Evolutionary conservation across 352 stramenopile species (phyloP), one percentile per base, ranked within the genome.

Genomic region (Globisporangium nodosum): DNA sequence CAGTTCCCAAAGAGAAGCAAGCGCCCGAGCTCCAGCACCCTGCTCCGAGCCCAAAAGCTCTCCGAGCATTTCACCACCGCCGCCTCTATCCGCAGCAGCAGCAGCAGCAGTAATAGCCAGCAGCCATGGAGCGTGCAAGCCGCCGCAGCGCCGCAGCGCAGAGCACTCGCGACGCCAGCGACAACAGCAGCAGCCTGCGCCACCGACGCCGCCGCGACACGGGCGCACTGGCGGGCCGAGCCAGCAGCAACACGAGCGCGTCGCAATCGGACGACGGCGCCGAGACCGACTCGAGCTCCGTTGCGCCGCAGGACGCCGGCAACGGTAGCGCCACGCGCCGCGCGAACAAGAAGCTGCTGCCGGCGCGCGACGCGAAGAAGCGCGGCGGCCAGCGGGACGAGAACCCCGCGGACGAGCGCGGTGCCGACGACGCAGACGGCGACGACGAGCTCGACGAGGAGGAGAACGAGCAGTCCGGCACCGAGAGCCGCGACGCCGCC

Each of bases 201-300:
- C 74, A 77, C 24, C 70, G 73, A 27, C 71, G 67, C 3, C 65
- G 73, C n/a, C 56, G 64, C 33, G 60, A 71, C 45, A 27, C 70
- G 58, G 50, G 74, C 12, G 37, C 37, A 12, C 12, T 42, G 12
- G 37, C 37, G 0, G 37, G 9, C 66, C 47, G 54, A 54, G 67
- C 58, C 64, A 43, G 58, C 65, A 54, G 56, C 57, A 42, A 47
- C 21, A 51, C 49, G 39, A 59, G 59, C 16, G 70, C 68, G 43
- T 79, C 70, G 58, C 71, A 64, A 49, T 90, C 81, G 15, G 78
- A 90, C 56, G 78, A 70, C 42, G 78, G 66, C 42, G 73, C 64
- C 39, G 81, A 88, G 46, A 85, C 78, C 18, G 78, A 89, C 60
- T 76, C 73, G 39, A 87, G 76, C 54, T 73, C 73, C 5, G 60